Conservation (phyloP, 2,329 filamentous ascomycete species). For the Colletotrichum incanum region DNA sequence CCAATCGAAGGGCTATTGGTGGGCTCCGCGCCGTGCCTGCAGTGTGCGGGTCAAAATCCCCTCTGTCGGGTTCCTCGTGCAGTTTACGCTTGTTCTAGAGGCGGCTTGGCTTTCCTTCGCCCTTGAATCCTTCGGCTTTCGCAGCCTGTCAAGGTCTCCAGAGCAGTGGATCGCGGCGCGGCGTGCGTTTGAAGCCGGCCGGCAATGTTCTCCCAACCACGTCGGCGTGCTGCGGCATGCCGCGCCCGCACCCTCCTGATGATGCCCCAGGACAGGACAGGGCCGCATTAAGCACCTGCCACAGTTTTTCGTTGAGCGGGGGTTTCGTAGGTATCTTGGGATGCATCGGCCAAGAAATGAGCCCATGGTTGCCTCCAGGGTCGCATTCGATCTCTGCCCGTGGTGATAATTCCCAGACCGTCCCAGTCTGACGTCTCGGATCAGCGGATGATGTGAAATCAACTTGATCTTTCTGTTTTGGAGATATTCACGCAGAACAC, state of each 20-base stretch:
- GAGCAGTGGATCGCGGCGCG: slow-evolving; percentile 20
- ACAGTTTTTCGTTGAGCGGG: slow-evolving; percentile 7
- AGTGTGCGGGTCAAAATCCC: slow-evolving; percentile 37
- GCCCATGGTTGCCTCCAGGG: slow-evolving; percentile 23
- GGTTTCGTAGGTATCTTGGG: slow-evolving; percentile 16
- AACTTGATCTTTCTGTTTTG: background rate
- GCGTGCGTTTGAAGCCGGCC: slow-evolving; percentile 16
- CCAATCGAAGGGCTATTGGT: slow-evolving; percentile 31
- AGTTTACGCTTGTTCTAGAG: slow-evolving; percentile 11
- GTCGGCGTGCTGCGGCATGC: background rate
- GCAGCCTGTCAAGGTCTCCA: slow-evolving; percentile 8
- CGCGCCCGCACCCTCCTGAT: slow-evolving; percentile 1
- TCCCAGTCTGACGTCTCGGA: background rate
- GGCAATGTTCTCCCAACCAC: slow-evolving; percentile 5
- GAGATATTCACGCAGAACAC: background rate
- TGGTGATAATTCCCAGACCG: background rate
- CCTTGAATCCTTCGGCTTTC: slow-evolving; percentile 9
- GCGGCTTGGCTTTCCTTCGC: background rate
- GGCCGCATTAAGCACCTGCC: slow-evolving; percentile 6
- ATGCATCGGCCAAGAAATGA: slow-evolving; percentile 8
- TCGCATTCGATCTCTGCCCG: slow-evolving; percentile 3
- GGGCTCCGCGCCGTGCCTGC: slow-evolving; percentile 30
- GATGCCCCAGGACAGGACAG: slow-evolving; percentile 10
- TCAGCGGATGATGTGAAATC: background rate
- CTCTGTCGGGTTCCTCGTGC: slow-evolving; percentile 37